Conservation (phyloP, 805 yeast species). For the Wickerhamomyces ciferrii region DNA sequence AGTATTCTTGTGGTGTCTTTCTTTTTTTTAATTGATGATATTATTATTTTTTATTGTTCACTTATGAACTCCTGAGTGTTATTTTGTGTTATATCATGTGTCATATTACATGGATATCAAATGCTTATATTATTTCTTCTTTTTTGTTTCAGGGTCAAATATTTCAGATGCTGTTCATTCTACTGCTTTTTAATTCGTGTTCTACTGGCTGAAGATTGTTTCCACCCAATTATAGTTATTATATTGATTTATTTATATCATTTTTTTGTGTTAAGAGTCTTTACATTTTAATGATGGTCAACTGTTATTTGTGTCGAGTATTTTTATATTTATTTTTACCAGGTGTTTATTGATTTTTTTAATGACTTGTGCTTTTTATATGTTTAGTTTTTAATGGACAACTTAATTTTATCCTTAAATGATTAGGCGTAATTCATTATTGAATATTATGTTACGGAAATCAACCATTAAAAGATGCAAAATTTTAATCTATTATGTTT, state of each 20-base stretch:
- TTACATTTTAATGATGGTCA: neutral
- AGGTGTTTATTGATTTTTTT: constrained; percentile 1
- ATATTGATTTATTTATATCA: no score
- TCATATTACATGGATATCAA: no score
- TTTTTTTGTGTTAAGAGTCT: neutral
- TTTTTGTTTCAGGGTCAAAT: neutral
- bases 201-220: neutral
- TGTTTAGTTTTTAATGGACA: constrained; percentile 1
- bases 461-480: neutral
- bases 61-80: neutral
- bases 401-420: neutral
- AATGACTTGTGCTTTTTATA: constrained; percentile 1
- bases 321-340: neutral
- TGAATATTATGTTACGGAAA: no score
- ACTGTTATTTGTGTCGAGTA: neutral
- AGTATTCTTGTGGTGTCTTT: neutral
- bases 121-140: no score
- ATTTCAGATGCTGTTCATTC: neutral
- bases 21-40: neutral
- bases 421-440: neutral
- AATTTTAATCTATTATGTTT: neutral
- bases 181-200: neutral
- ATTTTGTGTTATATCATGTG: no score
- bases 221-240: neutral
- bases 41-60: neutral